Evolutionary conservation across 2,329 filamentous ascomycete species (phyloP), one percentile per base, ranked within the genome.

Genomic region (Tolypocladium amazonense): DNA sequence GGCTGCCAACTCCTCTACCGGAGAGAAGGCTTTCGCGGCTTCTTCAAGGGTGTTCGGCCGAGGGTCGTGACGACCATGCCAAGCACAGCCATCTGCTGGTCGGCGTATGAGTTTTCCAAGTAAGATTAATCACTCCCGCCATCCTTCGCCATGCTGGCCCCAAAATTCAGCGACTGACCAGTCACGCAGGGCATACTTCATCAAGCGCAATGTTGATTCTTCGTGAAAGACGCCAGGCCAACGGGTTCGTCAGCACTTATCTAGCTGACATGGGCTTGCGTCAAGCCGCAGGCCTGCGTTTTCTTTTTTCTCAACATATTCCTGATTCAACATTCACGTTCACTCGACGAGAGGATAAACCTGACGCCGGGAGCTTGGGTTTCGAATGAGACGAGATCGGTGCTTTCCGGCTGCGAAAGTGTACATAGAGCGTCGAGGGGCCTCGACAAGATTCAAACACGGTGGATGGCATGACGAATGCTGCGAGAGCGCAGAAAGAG

Each of bases 1-100:
- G 92, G 92, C 9, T 93, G 91, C 63, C 81, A 82, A 63, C 86
- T 97, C 61, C 86, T 97, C 64, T 89, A 92, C 73, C 83, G 85
- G 67, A 86, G 92, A 70, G 93, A 96, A 71, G 94, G 94, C 41
- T 81, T 89, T 68, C 80, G 79, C 60, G 94, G 94, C 4, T 99
- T 97, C 76, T 92, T 97, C 77, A 92, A 95, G 71, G 94, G 94
- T 52, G 84, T 97, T 71, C 87, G 89, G 67, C 94, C 94, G 55
- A 83, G 94, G 69, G 88, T 99, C 56, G 87, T 99, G 63, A 97
- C 92, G 14, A 96, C 94, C 1, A 97, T 97, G 89, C 94, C 94
- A 25, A 97, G 92, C 77, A 99, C 94, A 39, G 94, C 94, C n/a
- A 99, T 99, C 70, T 99, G 94, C 81, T 99, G 94, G 94, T 94